These are phyloP conservation scores for Phytophthora pseudosyringae DNA, from an alignment of 352 stramenopile genomes.

Conservation along the genomic window DNA sequence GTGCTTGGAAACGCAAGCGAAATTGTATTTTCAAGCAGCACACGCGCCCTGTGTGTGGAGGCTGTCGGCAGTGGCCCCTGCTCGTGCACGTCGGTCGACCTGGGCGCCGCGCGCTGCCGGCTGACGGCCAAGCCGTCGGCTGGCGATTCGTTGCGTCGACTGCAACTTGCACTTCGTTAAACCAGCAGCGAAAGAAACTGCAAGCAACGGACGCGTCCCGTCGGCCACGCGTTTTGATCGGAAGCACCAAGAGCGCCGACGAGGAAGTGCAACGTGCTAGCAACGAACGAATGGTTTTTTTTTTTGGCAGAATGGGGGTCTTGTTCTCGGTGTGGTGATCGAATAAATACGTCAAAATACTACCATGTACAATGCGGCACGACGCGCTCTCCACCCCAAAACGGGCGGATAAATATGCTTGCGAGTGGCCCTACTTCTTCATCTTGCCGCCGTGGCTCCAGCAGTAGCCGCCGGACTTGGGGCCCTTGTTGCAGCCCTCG, in stretches of 20 bases:
- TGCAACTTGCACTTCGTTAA: constrained; percentile 25
- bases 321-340: constrained; percentile 14
- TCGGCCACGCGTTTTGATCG: constrained; percentile 12
- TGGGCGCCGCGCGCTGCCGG: background rate
- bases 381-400: constrained; percentile 27
- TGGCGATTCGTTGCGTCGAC: constrained; percentile 8
- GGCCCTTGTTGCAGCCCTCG: constrained; percentile 80
- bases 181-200: constrained; percentile 12
- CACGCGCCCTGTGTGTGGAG: background rate
- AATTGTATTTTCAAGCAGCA: constrained; percentile 14
- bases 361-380: constrained; percentile 30
- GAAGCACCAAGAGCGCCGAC: constrained; percentile 13
- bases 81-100: background rate
- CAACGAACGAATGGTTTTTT: background rate
- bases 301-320: background rate
- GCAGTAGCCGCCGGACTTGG: constrained; percentile 85
- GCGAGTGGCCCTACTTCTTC: constrained; percentile 61
- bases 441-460: constrained; percentile 86
- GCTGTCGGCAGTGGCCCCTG: background rate
- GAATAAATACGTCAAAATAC: constrained; percentile 41
- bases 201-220: constrained; percentile 20
- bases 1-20: constrained; percentile 22
- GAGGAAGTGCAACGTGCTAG: constrained; percentile 1
- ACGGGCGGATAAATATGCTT: constrained; percentile 50
- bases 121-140: background rate